Percentiles rank a stretch among this genome's conserved stretches.
phyloP scores from a whole-genome alignment of 106 monocot genomes.

The Alisma plantagoaquatica region DNA sequence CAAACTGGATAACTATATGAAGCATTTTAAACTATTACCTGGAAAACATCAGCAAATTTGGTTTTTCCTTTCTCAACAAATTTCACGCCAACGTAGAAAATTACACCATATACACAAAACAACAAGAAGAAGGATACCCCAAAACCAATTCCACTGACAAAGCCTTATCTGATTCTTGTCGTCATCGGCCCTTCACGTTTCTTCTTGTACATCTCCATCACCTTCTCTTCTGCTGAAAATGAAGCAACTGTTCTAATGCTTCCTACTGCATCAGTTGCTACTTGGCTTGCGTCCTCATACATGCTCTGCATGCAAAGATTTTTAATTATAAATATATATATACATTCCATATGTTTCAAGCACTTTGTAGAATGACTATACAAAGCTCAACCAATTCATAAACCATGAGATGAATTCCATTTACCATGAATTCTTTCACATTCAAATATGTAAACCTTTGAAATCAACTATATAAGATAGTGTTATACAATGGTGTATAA shows the following conservation, averaged over 20 bases:
- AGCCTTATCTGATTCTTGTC: conserved; percentile 24
- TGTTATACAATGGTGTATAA: no score
- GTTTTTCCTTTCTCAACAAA: conserved; percentile 43
- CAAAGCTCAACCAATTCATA: no score
- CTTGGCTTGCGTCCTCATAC: conserved; percentile 66
- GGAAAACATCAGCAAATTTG: conserved; percentile 43
- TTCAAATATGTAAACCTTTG: no score
- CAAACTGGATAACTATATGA: no score
- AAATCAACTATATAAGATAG: no score
- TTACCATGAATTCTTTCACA: no score
- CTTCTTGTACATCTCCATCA: no score
- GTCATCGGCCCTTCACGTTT: conserved; percentile 37
- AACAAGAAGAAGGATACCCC: conserved; percentile 33
- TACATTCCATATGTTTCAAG: no score
- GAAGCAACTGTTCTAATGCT: conserved; percentile 49
- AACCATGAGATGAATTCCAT: no score
- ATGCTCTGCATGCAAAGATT: conserved; percentile 26
- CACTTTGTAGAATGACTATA: no score
- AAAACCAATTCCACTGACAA: conserved; percentile 31
- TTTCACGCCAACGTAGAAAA: conserved; percentile 33
- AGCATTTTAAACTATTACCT: no score
- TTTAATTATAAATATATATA: neutral
- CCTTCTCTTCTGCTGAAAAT: conserved; percentile 42
- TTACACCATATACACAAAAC: conserved; percentile 21
- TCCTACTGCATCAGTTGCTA: conserved; percentile 37